These are phyloP conservation scores for Acacia confusa DNA, from an alignment of 306 rosid genomes.

Conservation along the genomic window DNA sequence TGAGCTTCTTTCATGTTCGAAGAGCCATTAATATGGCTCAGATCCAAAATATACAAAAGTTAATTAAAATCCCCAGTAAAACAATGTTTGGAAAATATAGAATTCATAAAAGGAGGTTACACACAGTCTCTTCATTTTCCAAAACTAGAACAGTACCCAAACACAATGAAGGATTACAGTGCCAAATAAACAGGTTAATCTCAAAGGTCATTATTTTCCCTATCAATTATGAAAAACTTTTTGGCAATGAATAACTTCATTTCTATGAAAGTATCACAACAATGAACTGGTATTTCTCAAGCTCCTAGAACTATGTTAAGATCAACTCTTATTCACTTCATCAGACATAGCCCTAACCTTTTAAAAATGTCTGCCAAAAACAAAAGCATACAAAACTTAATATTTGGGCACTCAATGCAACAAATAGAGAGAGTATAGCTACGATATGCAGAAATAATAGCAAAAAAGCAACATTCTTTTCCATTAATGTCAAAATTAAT, in stretches of 20 bases:
- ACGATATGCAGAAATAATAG: too few species aligned
- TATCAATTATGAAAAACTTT: neutral
- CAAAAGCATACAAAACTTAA: neutral
- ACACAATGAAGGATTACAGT: neutral
- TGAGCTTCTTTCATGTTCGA: constrained; percentile 46
- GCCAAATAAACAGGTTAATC: neutral
- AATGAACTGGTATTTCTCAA: neutral
- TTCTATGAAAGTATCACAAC: neutral
- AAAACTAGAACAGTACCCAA: neutral
- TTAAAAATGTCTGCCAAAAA: neutral
- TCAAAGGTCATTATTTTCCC: neutral
- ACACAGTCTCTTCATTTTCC: neutral
- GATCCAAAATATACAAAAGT: constrained; percentile 2
- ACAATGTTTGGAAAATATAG: neutral
- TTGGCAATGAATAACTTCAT: neutral
- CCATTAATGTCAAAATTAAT: too few species aligned
- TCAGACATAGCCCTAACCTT: neutral
- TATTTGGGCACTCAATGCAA: neutral
- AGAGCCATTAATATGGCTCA: constrained; percentile 47
- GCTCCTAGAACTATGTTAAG: neutral
- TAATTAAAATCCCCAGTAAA: constrained; percentile 18
- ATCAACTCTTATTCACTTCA: neutral
- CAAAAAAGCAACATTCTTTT: too few species aligned
- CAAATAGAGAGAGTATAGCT: neutral
- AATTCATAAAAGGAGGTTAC: neutral